Conservation (phyloP, 1,284 basidiomycete genomes). For the Cryptococcus sp. region DNA sequence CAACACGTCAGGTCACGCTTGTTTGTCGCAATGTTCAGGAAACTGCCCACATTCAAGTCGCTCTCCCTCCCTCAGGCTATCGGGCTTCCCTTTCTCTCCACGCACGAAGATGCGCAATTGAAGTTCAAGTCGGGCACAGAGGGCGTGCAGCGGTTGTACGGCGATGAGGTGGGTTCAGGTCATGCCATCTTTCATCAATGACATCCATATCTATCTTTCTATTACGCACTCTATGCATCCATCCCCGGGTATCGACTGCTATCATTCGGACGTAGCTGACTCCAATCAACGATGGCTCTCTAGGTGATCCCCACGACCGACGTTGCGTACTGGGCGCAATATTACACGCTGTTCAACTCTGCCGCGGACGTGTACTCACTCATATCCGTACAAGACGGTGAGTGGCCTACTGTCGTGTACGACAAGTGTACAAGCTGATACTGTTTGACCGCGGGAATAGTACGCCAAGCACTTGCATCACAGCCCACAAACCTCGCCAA, state of each 20-base stretch:
- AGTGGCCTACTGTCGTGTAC: slow-evolving; percentile 38
- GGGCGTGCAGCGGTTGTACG: slow-evolving; percentile 73
- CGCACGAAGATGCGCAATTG: slow-evolving; percentile 80
- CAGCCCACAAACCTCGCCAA: slow-evolving; percentile 83
- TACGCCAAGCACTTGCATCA: slow-evolving; percentile 74
- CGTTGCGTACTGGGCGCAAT: slow-evolving; percentile 79
- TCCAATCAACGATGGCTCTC: too few species aligned
- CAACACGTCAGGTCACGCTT: too few species aligned
- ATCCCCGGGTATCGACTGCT: too few species aligned
- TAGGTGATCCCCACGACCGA: slow-evolving; percentile 74
- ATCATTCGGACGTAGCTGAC: too few species aligned
- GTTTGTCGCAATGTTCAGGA: slow-evolving; percentile 33
- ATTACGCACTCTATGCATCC: too few species aligned
- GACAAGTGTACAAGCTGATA: too few species aligned
- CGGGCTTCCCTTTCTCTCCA: slow-evolving; percentile 52
- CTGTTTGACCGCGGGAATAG: slow-evolving; percentile 52
- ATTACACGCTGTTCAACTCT: slow-evolving; percentile 78
- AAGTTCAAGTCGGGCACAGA: slow-evolving; percentile 77
- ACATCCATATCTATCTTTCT: too few species aligned
- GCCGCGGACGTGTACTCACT: slow-evolving; percentile 85
- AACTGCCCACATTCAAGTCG: slow-evolving; percentile 48
- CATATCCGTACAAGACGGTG: slow-evolving; percentile 81
- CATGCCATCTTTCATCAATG: too few species aligned
- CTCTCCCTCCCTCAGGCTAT: slow-evolving; percentile 51
- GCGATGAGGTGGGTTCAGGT: slow-evolving; percentile 63